Evolutionary conservation across 2,329 filamentous ascomycete species (phyloP), one percentile per base, ranked within the genome.

Genomic region (Sporothrix pallida): DNA sequence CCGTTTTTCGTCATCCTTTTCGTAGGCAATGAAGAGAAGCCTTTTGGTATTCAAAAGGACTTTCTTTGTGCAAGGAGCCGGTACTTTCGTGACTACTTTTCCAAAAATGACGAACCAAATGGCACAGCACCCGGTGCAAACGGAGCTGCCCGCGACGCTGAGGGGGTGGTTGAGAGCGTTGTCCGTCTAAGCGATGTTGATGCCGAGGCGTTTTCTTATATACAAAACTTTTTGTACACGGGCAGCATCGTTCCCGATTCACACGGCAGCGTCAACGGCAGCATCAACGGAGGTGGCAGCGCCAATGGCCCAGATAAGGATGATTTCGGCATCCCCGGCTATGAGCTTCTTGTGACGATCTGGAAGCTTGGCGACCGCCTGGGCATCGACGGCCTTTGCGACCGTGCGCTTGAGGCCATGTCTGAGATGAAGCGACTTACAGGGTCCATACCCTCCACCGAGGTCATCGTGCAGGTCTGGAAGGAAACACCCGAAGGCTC

Each of bases 381-480:
- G 12, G 84, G 81, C 54, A 85, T 90, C 62, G 82, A 85, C 1
- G 87, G 87, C 0, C 84, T 90, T 26, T 89, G 87, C 74, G 86
- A 88, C 42, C 84, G 85, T 71, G 84, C 85, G 0, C 85, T 91
- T 2, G 86, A 87, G 50, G 85, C 86, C 58, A 90, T 91, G 89
- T 79, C 83, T 17, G 87, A 90, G 75, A 86, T 84, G 74, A 83
- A 88, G 46, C 84, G 84, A 13, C 77, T 84, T 42, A 90, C 88
- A 0, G 82, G 84, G 70, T 81, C 83, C 20, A 90, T 91, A 60
- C 89, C 89, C 0, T 85, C 87, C 3, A 87, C 88, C 0, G 86
- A 87, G 1, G 82, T 90, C 1, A 84, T 91, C 6, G 86, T 90
- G 0, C 85, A 88, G 77, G 88, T 89, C 7, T 91, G 89, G 88